Evolutionary conservation across 1,284 basidiomycete genomes (phyloP).

Genomic region (Cystobasidium slooffiae): DNA sequence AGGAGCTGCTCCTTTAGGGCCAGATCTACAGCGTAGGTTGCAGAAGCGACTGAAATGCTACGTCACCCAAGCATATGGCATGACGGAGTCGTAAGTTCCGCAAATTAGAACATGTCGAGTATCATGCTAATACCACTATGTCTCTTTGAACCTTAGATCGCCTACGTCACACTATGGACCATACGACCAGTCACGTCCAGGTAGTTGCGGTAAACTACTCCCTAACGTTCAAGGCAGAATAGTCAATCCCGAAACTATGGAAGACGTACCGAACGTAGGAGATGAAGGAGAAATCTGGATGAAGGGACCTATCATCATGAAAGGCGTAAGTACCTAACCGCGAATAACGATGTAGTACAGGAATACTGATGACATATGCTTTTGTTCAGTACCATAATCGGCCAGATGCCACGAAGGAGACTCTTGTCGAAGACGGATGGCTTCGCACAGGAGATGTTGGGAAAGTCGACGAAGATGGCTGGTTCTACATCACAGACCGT

Average conservation of each 20-base stretch:
- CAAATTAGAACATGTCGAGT: not conserved
- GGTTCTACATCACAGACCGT: slow-evolving; percentile 52
- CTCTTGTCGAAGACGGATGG: slow-evolving; percentile 51
- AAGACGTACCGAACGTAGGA: slow-evolving; percentile 60
- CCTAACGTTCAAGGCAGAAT: slow-evolving; percentile 79
- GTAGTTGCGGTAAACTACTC: slow-evolving; percentile 70
- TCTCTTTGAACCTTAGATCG: slow-evolving; percentile 1
- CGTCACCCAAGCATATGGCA: slow-evolving; percentile 53
- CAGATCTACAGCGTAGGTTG: slow-evolving; percentile 64
- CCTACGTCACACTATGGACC: slow-evolving; percentile 61
- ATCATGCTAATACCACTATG: not conserved
- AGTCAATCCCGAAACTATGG: slow-evolving; percentile 65
- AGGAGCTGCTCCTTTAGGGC: slow-evolving; percentile 81
- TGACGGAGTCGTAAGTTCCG: slow-evolving; percentile 24
- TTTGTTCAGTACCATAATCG: slow-evolving; percentile 55
- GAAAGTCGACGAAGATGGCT: slow-evolving; percentile 46
- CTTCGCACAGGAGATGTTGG: slow-evolving; percentile 51
- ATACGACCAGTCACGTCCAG: slow-evolving; percentile 62
- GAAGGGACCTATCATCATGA: slow-evolving; percentile 77
- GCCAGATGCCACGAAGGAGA: slow-evolving; percentile 51
- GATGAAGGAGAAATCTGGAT: slow-evolving; percentile 79
- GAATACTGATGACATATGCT: not conserved
- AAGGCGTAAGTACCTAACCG: slow-evolving; percentile 58
- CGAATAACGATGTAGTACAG: not conserved
- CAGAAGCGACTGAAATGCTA: slow-evolving; percentile 58